phyloP scores from a whole-genome alignment of 305 asterid genomes.

The Rubia tinctorum region DNA sequence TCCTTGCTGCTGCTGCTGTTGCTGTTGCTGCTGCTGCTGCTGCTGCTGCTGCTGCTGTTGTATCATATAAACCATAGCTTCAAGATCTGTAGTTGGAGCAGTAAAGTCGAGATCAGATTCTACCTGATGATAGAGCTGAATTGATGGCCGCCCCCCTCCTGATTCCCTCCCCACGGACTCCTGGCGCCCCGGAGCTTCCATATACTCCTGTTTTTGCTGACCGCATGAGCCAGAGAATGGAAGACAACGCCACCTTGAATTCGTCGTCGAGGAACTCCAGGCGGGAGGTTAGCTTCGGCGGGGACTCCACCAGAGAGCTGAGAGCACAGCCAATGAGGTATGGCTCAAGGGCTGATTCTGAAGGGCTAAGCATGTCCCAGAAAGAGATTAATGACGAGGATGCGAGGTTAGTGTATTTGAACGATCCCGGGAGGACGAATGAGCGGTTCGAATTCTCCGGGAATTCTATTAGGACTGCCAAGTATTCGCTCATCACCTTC shows the following conservation, averaged over 20 bases:
- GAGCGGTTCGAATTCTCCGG: constrained; percentile 62
- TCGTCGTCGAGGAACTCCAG: constrained; percentile 50
- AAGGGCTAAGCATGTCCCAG: constrained; percentile 63
- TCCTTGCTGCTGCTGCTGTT: too few species aligned
- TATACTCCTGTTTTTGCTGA: constrained; percentile 38
- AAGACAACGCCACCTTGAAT: constrained; percentile 35
- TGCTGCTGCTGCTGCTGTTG: too few species aligned
- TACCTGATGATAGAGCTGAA: constrained; percentile 22
- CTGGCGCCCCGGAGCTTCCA: constrained; percentile 32
- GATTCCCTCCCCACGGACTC: constrained; percentile 39
- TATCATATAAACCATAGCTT: not conserved
- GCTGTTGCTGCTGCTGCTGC: too few species aligned
- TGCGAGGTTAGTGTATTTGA: constrained; percentile 71
- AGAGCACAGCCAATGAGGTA: constrained; percentile 47
- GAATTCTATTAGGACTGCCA: constrained; percentile 72
- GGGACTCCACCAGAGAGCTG: constrained; percentile 57
- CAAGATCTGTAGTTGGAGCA: not conserved
- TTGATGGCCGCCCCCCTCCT: constrained; percentile 44
- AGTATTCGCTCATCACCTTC: constrained; percentile 81
- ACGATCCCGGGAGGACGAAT: constrained; percentile 70
- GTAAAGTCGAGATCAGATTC: constrained; percentile 22
- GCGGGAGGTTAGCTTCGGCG: constrained; percentile 62
- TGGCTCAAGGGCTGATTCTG: constrained; percentile 76
- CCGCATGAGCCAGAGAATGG: constrained; percentile 20
- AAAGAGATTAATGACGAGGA: constrained; percentile 87